Base-by-base conservation (phyloP, 2,329 filamentous ascomycete genomes). In the Fusarium coicis region DNA sequence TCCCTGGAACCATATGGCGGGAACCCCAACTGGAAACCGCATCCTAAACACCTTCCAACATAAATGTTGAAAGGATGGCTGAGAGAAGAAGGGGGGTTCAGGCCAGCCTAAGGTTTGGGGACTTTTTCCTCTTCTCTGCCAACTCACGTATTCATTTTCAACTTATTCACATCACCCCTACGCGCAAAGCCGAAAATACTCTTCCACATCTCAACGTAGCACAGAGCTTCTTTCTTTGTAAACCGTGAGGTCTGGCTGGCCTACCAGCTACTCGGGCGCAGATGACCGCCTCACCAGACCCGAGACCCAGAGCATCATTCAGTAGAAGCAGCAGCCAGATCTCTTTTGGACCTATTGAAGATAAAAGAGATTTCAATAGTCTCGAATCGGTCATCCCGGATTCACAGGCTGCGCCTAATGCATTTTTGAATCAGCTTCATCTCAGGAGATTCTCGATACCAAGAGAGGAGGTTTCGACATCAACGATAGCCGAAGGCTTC, bases 401-500 rank as follows among this genome's bases (percentile, higher is more conserved):
- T 18, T 70, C 74, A 2, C 66, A 73, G 46, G 19, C 47, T 5
- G n/a, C n/a, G 21, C 23, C 63, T 10, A 42, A 55, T n/a, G 7
- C 43, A 10, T n/a, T 36, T 28, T 30, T 32, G 7, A 54, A 30
- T 26, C 67, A 62, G 14, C 28, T 54, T n/a, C 43, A 21, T 36
- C 28, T 60, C 19, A 74, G 65, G 26, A 65, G 56, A 23, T 74
- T 74, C 46, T 68, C 65, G n/a, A 21, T 66, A 8, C 40, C 53
- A 10, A 61, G 53, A 43, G 73, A 76, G 10, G 73, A 77, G 7
- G 44, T 79, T n/a, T 77, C 75, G 4, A 70, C 75, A 43, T 50
- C 62, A 21, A 63, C 43, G 14, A 74, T 79, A n/a, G 63, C 74
- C 19, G 63, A 74, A 39, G 76, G 73, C 5, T 79, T 79, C 63